Percentiles rank a stretch among this genome's conserved stretches.
Conservation (phyloP, 139 green algal species). For the Chlamydomonas eustigma region DNA sequence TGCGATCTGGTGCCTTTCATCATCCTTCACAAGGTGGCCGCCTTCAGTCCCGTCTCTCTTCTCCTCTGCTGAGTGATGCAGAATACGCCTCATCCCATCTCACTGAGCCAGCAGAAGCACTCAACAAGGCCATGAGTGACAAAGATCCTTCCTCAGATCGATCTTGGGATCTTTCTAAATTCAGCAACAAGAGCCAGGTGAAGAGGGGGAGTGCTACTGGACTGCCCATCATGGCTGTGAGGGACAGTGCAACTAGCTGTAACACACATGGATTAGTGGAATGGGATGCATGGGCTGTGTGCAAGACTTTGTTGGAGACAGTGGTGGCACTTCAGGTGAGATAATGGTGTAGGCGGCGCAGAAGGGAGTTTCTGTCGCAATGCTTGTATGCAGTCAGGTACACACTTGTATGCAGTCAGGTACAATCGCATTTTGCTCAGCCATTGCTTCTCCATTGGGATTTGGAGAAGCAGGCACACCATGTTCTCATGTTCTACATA, state of each 20-base stretch:
- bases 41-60: too few relatives aligned
- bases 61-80: background rate
- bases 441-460: too few relatives aligned
- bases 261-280: background rate
- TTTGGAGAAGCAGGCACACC: too few relatives aligned
- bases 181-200: background rate
- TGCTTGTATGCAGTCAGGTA: too few relatives aligned
- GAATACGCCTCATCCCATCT: background rate
- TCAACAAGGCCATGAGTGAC: background rate
- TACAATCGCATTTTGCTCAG: too few relatives aligned
- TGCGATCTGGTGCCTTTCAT: slow-evolving; percentile 18
- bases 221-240: background rate
- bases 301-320: background rate
- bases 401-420: too few relatives aligned
- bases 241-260: background rate
- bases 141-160: too few relatives aligned
- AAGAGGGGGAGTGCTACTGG: background rate
- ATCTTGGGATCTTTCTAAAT: background rate
- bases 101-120: background rate
- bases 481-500: too few relatives aligned
- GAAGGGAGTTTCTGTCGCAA: too few relatives aligned
- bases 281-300: background rate
- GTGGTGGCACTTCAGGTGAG: background rate
- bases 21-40: too few relatives aligned
- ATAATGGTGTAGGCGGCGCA: too few relatives aligned